These are phyloP conservation scores for Tuber microsphaerosporum DNA, from an alignment of 495 filamentous ascomycete genomes.

Conservation along the genomic window DNA sequence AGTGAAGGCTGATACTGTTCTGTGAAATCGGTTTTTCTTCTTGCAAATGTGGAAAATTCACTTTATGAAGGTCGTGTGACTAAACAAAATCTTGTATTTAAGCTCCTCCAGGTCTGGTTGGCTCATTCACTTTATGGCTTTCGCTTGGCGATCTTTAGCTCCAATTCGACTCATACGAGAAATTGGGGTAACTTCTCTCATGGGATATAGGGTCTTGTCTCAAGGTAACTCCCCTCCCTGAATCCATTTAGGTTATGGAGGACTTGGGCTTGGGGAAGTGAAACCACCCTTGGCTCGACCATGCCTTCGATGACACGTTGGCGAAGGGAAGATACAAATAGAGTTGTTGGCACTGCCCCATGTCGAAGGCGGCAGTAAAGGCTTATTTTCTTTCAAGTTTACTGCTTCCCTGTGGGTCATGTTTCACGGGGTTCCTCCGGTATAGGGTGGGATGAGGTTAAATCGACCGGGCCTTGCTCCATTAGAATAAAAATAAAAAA, in stretches of 20 bases:
- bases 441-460: neutral
- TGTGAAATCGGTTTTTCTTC: too few species aligned
- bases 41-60: too few species aligned
- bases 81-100: too few species aligned
- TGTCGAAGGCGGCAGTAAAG: neutral
- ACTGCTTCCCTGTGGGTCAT: neutral
- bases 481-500: neutral
- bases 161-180: too few species aligned
- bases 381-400: neutral
- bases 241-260: neutral
- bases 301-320: neutral
- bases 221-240: neutral
- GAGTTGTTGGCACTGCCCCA: neutral
- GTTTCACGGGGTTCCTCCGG: neutral
- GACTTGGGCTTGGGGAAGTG: neutral
- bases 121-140: too few species aligned
- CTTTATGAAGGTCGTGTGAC: too few species aligned
- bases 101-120: too few species aligned
- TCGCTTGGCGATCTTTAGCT: too few species aligned
- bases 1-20: too few species aligned
- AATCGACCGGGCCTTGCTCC: neutral
- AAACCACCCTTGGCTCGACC: neutral
- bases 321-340: neutral
- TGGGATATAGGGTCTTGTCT: neutral
- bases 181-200: too few species aligned